phyloP scores from a whole-genome alignment of 257 asterid genomes.

The Solanum chmielewskii region DNA sequence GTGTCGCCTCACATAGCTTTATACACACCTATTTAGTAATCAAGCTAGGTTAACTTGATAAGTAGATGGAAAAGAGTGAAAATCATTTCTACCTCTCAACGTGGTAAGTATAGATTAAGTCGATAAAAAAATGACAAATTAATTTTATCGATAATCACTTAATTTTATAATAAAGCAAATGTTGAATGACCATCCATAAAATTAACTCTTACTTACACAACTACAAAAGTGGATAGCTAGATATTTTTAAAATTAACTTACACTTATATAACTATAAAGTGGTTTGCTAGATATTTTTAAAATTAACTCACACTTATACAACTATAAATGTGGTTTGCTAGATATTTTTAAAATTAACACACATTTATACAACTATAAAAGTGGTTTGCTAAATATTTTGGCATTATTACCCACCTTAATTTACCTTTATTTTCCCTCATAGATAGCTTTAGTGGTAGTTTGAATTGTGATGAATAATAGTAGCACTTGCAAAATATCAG shows the following conservation, averaged over 20 bases:
- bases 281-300: not conserved
- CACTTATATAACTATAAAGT: not conserved
- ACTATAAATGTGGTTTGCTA: not conserved
- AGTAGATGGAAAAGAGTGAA: not conserved
- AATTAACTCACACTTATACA: not conserved
- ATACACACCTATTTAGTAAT: not conserved
- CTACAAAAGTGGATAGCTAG: too few relatives aligned
- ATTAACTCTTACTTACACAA: not conserved
- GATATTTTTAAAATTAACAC: not conserved
- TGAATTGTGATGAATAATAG: not conserved
- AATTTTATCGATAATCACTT: too few relatives aligned
- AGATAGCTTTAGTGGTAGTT: not conserved
- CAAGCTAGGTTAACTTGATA: too few relatives aligned
- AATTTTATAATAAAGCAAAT: not conserved
- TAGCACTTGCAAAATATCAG: not conserved
- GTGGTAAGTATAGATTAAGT: not conserved
- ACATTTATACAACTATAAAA: too few relatives aligned
- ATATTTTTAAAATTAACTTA: too few relatives aligned
- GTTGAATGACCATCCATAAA: not conserved
- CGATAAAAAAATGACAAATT: too few relatives aligned
- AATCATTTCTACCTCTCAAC: not conserved
- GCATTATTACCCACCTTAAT: not conserved
- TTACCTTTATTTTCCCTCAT: not conserved
- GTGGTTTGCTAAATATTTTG: not conserved
- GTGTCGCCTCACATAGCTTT: not conserved